Conservation (phyloP, 371 early-diverging fungal species). For the Mucor piriformis region DNA sequence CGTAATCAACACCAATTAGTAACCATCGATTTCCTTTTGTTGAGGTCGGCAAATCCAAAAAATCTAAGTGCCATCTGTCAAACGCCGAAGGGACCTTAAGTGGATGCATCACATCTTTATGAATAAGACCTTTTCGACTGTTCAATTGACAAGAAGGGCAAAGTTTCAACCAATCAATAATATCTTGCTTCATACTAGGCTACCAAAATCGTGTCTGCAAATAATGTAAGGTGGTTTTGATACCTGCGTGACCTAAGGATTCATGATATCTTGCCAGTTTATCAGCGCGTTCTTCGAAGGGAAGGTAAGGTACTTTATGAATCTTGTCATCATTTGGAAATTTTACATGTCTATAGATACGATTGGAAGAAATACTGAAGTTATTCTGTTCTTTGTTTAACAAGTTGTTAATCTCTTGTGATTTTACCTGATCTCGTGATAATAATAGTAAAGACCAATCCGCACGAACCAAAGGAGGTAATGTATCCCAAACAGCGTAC, state of each 20-base stretch:
- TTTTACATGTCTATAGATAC: background rate
- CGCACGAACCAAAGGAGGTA: background rate
- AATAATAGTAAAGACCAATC: conserved; percentile 5
- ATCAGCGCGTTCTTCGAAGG: conserved; percentile 11
- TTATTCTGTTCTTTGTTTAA: conserved; percentile 1
- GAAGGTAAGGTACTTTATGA: conserved; percentile 1
- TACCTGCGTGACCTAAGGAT: conserved; percentile 11
- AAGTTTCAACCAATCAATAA: background rate
- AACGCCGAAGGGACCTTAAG: conserved; percentile 13
- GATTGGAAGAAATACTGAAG: background rate
- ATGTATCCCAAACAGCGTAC: conserved; percentile 2
- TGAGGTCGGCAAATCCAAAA: conserved; percentile 29
- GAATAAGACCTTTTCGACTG: background rate
- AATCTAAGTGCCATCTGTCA: conserved; percentile 31
- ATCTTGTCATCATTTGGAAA: background rate
- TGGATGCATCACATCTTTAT: conserved; percentile 15
- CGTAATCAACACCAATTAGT: conserved; percentile 42
- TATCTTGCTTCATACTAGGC: background rate
- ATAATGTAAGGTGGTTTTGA: background rate
- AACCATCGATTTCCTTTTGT: conserved; percentile 25
- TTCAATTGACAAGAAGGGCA: conserved; percentile 17
- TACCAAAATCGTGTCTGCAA: background rate
- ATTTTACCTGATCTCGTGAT: background rate
- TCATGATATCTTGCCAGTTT: conserved; percentile 3
- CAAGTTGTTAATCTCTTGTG: background rate